These are phyloP conservation scores for Trichoderma guizhouense DNA, from an alignment of 2,329 filamentous ascomycete genomes.

Conservation along the genomic window DNA sequence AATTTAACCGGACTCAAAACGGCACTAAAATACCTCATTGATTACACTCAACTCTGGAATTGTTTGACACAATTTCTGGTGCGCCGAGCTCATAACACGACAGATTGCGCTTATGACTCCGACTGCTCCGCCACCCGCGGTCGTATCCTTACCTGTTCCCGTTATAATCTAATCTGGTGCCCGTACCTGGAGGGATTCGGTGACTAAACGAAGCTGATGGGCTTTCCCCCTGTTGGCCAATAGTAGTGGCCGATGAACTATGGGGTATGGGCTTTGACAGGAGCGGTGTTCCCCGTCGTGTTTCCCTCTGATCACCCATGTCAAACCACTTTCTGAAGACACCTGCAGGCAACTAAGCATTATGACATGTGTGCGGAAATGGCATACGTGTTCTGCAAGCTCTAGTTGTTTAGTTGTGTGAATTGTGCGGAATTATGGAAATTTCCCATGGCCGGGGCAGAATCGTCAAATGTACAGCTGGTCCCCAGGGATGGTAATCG, in stretches of 20 bases:
- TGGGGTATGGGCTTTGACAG: not conserved
- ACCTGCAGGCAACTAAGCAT: not conserved
- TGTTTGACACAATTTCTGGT: not conserved
- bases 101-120: not conserved
- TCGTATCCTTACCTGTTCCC: not conserved
- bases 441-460: not conserved
- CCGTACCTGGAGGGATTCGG: not conserved
- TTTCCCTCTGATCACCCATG: not conserved
- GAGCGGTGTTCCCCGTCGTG: not conserved
- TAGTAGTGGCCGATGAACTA: not conserved
- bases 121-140: not conserved
- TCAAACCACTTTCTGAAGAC: not conserved
- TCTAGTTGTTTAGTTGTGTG: too few relatives aligned
- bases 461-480: not conserved
- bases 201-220: not conserved
- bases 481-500: not conserved
- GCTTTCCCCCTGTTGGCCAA: not conserved
- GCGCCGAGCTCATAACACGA: not conserved
- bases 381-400: not conserved
- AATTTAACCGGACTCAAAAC: not conserved
- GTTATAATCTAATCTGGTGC: not conserved
- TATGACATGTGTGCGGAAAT: not conserved
- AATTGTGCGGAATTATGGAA: not conserved
- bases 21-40: not conserved
- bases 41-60: not conserved